phyloP scores from a whole-genome alignment of 2,329 filamentous ascomycete genomes.

The Exophiala oligosperma region DNA sequence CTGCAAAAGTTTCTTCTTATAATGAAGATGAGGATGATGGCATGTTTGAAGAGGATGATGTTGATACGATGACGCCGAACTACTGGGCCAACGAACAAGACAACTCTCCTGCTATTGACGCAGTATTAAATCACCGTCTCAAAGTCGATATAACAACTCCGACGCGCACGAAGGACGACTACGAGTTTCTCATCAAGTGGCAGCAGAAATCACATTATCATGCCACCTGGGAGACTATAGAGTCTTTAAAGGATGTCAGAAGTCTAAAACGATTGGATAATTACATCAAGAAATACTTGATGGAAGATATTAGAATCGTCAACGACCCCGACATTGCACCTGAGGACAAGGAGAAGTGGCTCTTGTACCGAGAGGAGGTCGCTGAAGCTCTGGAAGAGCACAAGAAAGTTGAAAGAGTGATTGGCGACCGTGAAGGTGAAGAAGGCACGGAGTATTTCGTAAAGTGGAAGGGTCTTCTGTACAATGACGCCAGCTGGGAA shows the following conservation, averaged over 20 bases:
- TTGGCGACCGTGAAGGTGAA: conserved; percentile 77
- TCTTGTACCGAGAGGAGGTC: conserved; percentile 89
- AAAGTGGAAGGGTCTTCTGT: conserved; percentile 94
- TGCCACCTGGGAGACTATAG: conserved; percentile 87
- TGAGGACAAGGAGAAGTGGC: conserved; percentile 89
- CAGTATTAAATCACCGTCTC: conserved; percentile 81
- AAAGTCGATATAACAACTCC: conserved; percentile 61
- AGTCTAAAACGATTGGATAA: conserved; percentile 91
- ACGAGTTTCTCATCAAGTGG: conserved; percentile 94
- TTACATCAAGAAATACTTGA: conserved; percentile 82
- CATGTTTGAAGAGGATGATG: conserved; percentile 54
- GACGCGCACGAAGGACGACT: conserved; percentile 64
- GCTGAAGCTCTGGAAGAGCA: conserved; percentile 86
- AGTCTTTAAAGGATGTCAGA: conserved; percentile 71
- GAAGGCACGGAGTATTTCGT: conserved; percentile 85
- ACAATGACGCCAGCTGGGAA: conserved; percentile 96
- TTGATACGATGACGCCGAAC: conserved; percentile 64
- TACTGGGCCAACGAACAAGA: conserved; percentile 72
- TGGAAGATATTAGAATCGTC: conserved; percentile 74
- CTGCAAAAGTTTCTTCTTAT: conserved; percentile 69
- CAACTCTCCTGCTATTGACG: conserved; percentile 81
- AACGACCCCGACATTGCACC: conserved; percentile 73
- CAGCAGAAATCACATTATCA: conserved; percentile 93
- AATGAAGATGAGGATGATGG: conserved; percentile 66
- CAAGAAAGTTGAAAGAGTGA: conserved; percentile 89